phyloP scores from a whole-genome alignment of 352 stramenopile species.

The Phytophthora sp. region DNA sequence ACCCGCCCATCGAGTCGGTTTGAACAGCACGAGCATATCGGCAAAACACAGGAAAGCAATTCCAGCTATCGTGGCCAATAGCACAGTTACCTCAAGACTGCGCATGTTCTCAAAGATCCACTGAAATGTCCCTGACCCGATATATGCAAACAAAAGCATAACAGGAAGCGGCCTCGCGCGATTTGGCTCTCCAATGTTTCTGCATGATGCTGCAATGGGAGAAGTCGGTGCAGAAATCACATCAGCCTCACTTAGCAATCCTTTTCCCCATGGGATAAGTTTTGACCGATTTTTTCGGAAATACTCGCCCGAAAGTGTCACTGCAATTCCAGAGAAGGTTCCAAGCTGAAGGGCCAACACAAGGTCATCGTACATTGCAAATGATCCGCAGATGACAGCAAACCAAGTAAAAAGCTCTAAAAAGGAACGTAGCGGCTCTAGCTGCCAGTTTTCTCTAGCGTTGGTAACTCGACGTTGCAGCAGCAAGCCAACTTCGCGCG shows the following conservation, averaged over 20 bases:
- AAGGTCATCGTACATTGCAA: conserved; percentile 83
- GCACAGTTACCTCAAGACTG: conserved; percentile 80
- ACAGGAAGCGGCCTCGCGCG: conserved; percentile 44
- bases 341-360: conserved; percentile 80
- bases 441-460: conserved; percentile 77
- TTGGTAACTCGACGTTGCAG: conserved; percentile 80
- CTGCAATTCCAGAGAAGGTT: conserved; percentile 84
- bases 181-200: conserved; percentile 8
- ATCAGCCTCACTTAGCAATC: conserved; percentile 24
- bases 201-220: conserved; percentile 15
- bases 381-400: conserved; percentile 77
- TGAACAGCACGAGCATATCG: conserved; percentile 66
- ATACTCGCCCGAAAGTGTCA: conserved; percentile 78
- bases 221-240: conserved; percentile 27
- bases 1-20: conserved; percentile 69
- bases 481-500: conserved; percentile 71
- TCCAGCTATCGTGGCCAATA: conserved; percentile 77
- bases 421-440: conserved; percentile 80
- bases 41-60: conserved; percentile 87
- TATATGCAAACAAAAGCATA: conserved; percentile 86
- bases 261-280: conserved; percentile 54
- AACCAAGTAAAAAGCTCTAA: conserved; percentile 87
- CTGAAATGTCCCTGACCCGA: conserved; percentile 86
- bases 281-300: conserved; percentile 71
- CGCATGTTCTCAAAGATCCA: conserved; percentile 91